Evolutionary conservation across 306 rosid genomes (phyloP), one percentile per base, ranked within the genome.

Genomic region (Cucurbita ficifolia): DNA sequence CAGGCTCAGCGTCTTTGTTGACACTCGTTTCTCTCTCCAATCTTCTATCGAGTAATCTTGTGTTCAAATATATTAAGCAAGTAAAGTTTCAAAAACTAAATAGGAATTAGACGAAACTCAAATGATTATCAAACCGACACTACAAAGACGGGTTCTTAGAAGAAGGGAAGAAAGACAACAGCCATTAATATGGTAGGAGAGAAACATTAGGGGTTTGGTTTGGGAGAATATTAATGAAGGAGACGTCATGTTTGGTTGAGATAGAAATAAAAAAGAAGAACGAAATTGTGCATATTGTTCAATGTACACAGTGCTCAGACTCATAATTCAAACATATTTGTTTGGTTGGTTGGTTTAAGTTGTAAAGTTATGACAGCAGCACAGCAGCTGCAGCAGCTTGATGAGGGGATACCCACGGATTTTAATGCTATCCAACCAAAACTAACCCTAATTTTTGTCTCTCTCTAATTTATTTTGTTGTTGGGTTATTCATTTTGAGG

Each of bases 361-460:
- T 36, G 0, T 60, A 35, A 60, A 62, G 48, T 62, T 61, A 17
- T 36, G 36, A 60, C 2, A 35, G 29, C 29, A 24, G 29, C 38
- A 13, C 18, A 10, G 4, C 69, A 7, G 29, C 29, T 24, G 29
- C 33, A 17, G 9, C 11, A 62, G 5, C n/a, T 62, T 18, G 42
- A 64, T 64, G 50, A 64, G 71, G 45, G 71, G 36, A 64, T 40
- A 40, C 72, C 72, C 72, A 65, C 38, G 53, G 72, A 42, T 65
- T 42, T 65, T 65, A 65, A 65, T 43, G 72, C 51, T 18, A 19
- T 13, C 49, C 36, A 56, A 33, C 65, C 18, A 24, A 58, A 58
- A 56, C 38, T 10, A 21, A 64, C 14, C 51, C 71, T 5, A 19
- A 18, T 2, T 46, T 16, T 60, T 60, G 46, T 61, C 68, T 61